A percentile compares a stretch with the other conserved stretches of the same genome.
Evolutionary conservation across 2,329 filamentous ascomycete species (phyloP).

Genomic region (Orbilia quercus): DNA sequence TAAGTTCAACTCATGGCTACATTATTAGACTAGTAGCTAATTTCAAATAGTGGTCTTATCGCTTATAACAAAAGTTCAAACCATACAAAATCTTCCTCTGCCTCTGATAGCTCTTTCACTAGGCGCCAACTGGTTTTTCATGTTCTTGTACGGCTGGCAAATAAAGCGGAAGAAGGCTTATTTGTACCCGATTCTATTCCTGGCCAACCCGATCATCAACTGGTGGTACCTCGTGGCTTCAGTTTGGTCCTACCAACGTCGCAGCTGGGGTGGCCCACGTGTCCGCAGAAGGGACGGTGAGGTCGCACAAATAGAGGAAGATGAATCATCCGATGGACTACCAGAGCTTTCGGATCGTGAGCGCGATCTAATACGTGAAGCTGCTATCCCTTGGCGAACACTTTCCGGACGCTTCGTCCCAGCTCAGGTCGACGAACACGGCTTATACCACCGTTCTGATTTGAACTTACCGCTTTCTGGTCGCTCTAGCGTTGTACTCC

Average conservation of each 20-base stretch:
- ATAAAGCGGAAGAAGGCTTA: constrained; percentile 91
- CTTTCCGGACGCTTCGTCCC: constrained; percentile 51
- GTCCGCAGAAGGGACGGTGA: constrained; percentile 61
- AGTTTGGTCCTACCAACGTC: constrained; percentile 66
- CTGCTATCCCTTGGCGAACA: constrained; percentile 46
- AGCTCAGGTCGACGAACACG: constrained; percentile 38
- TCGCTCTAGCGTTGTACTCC: constrained; percentile 46
- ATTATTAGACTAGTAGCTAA: neutral
- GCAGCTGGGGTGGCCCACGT: constrained; percentile 94
- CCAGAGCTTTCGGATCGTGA: constrained; percentile 48
- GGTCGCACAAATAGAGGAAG: constrained; percentile 10
- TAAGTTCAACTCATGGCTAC: constrained; percentile 5
- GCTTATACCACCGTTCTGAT: constrained; percentile 49
- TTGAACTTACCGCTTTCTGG: constrained; percentile 45
- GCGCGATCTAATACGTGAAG: constrained; percentile 42
- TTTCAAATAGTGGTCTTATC: constrained; percentile 80
- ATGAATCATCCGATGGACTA: constrained; percentile 33
- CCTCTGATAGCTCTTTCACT: constrained; percentile 94
- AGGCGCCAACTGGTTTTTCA: constrained; percentile 91
- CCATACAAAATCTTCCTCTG: constrained; percentile 80
- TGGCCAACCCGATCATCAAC: constrained; percentile 96
- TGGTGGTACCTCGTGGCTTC: constrained; percentile 89
- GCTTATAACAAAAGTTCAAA: constrained; percentile 83
- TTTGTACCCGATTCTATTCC: constrained; percentile 95
- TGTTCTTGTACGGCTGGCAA: constrained; percentile 93